These are phyloP conservation scores for Blastocladiella britannica DNA, from an alignment of 192 early-diverging fungal species.

Conservation along the genomic window DNA sequence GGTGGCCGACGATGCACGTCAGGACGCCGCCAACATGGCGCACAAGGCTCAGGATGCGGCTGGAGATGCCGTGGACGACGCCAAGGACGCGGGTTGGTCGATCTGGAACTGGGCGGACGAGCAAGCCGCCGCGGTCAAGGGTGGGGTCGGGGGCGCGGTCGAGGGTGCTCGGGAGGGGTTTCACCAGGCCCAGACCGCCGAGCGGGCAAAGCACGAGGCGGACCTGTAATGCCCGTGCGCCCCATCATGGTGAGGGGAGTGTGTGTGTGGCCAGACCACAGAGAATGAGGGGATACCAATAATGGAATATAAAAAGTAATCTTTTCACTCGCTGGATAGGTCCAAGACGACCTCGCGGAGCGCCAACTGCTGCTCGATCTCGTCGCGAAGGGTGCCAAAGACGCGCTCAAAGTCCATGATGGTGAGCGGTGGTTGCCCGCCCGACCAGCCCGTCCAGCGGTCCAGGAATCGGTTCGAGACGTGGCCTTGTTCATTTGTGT, in stretches of 20 bases:
- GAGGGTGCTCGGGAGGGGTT: background rate
- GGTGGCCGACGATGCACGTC: background rate
- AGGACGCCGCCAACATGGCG: background rate
- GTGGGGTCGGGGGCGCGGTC: too few relatives aligned
- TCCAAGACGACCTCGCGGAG: too few relatives aligned
- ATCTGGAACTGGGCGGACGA: background rate
- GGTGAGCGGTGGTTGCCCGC: slow-evolving; percentile 25
- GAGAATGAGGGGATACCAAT: too few relatives aligned
- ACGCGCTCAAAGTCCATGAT: slow-evolving; percentile 51
- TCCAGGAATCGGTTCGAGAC: slow-evolving; percentile 41
- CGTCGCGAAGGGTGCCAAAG: slow-evolving; percentile 34
- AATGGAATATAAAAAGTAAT: too few relatives aligned
- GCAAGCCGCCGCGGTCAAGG: background rate
- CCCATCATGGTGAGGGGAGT: too few relatives aligned
- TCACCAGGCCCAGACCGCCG: background rate
- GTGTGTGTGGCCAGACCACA: too few relatives aligned
- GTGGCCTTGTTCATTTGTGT: too few relatives aligned
- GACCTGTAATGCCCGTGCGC: too few relatives aligned
- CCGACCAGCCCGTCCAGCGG: slow-evolving; percentile 25
- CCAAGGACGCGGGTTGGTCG: background rate
- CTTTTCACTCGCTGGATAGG: too few relatives aligned
- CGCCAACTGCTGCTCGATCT: slow-evolving; percentile 25
- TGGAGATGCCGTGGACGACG: background rate
- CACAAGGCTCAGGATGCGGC: background rate
- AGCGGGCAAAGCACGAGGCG: background rate